phyloP scores from a whole-genome alignment of 1,139 yeast genomes.

The Sugiyamaella pinicola region DNA sequence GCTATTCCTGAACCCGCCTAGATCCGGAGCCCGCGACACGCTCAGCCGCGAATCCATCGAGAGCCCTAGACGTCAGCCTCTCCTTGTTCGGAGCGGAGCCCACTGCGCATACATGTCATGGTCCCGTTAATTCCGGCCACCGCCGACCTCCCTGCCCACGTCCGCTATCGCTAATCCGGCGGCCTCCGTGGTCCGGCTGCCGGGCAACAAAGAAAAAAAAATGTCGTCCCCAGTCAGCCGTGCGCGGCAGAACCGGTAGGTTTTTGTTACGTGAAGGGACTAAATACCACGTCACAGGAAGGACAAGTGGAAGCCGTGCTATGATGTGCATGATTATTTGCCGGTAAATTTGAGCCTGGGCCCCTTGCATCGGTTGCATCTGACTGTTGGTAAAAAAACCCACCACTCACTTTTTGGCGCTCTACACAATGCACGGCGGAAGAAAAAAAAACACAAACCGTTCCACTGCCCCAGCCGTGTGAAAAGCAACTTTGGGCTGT shows the following conservation, averaged over 20 bases:
- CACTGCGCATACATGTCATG: too few relatives aligned
- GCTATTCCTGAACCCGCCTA: too few relatives aligned
- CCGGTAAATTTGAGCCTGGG: conserved; percentile 12
- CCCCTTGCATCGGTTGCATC: conserved; percentile 13
- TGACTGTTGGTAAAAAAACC: conserved; percentile 3
- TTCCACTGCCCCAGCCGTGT: conserved; percentile 9
- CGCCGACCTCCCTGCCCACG: too few relatives aligned
- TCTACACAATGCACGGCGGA: conserved; percentile 1
- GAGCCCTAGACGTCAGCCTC: too few relatives aligned
- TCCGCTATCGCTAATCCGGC: too few relatives aligned
- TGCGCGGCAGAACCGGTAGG: neutral
- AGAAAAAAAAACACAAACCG: neutral
- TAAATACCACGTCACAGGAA: conserved; percentile 15
- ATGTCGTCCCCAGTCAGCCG: neutral
- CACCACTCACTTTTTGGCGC: conserved; percentile 11
- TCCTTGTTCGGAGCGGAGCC: too few relatives aligned
- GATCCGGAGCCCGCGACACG: too few relatives aligned
- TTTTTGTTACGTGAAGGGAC: too few relatives aligned
- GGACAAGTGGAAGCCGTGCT: conserved; percentile 7
- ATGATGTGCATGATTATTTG: neutral
- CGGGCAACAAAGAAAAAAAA: conserved; percentile 1
- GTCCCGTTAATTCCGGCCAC: too few relatives aligned
- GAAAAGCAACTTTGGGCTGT: conserved; percentile 12
- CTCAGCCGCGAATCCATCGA: too few relatives aligned
- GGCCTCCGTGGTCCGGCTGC: too few relatives aligned